Evolutionary conservation across 805 yeast genomes (phyloP).

Genomic region (Debaryomyces maramus): DNA sequence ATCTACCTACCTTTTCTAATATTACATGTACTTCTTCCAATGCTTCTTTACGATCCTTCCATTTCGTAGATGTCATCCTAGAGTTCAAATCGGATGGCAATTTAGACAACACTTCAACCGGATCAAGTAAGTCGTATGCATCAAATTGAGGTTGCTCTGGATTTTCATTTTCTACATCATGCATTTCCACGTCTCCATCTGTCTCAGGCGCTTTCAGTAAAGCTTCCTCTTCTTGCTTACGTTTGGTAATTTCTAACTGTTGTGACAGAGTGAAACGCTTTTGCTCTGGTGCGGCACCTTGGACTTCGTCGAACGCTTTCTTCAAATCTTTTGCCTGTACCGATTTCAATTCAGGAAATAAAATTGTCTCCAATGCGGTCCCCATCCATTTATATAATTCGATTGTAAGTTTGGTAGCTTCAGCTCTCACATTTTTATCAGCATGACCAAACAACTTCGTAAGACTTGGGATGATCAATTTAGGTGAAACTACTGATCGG

Average conservation of each 20-base stretch:
- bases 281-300: conserved; percentile 46
- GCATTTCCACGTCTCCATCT: conserved; percentile 33
- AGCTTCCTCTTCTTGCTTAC: conserved; percentile 11
- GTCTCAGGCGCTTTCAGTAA: conserved; percentile 17
- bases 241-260: conserved; percentile 38
- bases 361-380: conserved; percentile 51
- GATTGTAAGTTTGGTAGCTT: conserved; percentile 66
- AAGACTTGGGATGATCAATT: conserved; percentile 54
- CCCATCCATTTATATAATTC: conserved; percentile 78
- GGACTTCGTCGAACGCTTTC: conserved; percentile 59
- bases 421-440: conserved; percentile 81
- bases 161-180: conserved; percentile 16
- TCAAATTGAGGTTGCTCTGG: conserved; percentile 38
- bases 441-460: conserved; percentile 80
- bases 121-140: conserved; percentile 69
- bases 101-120: conserved; percentile 63
- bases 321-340: conserved; percentile 86
- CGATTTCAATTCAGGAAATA: conserved; percentile 78
- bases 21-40: conserved; percentile 60
- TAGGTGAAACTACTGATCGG: conserved; percentile 51
- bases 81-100: conserved; percentile 63
- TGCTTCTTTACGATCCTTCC: conserved; percentile 92
- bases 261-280: conserved; percentile 57
- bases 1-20: conserved; percentile 53
- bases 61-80: conserved; percentile 61